Conservation (phyloP, 2,329 filamentous ascomycete genomes). For the Raffaelea ambrosiae region DNA sequence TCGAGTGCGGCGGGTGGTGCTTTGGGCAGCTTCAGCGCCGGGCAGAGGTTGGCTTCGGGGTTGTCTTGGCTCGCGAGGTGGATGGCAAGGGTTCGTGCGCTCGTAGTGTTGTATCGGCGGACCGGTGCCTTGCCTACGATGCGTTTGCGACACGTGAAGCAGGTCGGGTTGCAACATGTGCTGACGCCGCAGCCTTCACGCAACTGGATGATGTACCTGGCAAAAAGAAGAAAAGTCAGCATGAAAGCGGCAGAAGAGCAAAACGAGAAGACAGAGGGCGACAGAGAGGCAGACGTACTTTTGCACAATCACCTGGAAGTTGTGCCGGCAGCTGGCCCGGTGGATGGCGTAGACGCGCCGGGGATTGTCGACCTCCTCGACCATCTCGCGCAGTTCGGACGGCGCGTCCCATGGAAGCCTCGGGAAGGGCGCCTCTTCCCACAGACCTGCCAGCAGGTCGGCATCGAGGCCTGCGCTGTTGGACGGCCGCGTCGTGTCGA, state of each 20-base stretch:
- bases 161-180: constrained; percentile 66
- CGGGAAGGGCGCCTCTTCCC: constrained; percentile 53
- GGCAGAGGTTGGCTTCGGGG: constrained; percentile 62
- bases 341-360: constrained; percentile 53
- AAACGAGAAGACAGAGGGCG: too few species aligned
- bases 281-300: constrained; percentile 38
- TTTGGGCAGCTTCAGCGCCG: constrained; percentile 33
- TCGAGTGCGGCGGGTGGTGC: constrained; percentile 35
- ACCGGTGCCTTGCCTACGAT: constrained; percentile 59
- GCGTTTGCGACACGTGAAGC: constrained; percentile 68
- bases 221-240: constrained; percentile 12
- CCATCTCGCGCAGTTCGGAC: constrained; percentile 42
- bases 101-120: constrained; percentile 71
- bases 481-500: constrained; percentile 26
- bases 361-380: constrained; percentile 53
- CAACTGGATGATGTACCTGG: constrained; percentile 72
- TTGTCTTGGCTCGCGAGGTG: constrained; percentile 75
- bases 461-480: constrained; percentile 20
- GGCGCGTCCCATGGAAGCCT: constrained; percentile 54
- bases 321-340: constrained; percentile 50
- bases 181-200: constrained; percentile 66
- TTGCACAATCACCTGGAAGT: constrained; percentile 59
- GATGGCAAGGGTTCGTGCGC: constrained; percentile 71
- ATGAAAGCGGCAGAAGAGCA: constrained; percentile 11
- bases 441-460: constrained; percentile 48